phyloP scores from a whole-genome alignment of 2,329 filamentous ascomycete genomes.

The Beauveria rudraprayagi region DNA sequence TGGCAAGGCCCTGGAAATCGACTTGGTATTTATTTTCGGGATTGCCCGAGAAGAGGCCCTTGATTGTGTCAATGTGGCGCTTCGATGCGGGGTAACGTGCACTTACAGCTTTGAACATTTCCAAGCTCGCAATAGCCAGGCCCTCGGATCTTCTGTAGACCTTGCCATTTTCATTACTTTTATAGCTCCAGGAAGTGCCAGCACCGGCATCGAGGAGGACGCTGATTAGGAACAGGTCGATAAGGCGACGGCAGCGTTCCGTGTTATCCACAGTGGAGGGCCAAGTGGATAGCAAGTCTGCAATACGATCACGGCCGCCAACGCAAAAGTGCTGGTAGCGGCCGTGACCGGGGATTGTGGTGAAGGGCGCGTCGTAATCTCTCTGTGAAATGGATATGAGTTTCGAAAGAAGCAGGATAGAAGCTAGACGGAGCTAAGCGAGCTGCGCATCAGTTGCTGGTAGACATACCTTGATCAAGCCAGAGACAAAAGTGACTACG shows the following conservation, averaged over 20 bases:
- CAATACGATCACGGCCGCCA: constrained; percentile 66
- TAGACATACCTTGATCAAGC: constrained; percentile 76
- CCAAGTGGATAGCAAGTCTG: constrained; percentile 63
- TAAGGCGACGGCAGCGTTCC: constrained; percentile 65
- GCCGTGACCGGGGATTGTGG: constrained; percentile 73
- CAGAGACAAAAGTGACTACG: constrained; percentile 80
- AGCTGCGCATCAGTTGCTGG: not conserved
- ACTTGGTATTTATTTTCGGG: constrained; percentile 77
- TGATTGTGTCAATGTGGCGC: constrained; percentile 13
- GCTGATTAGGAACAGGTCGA: constrained; percentile 72
- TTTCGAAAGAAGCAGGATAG: not conserved
- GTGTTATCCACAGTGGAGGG: constrained; percentile 59
- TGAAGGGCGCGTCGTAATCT: constrained; percentile 48
- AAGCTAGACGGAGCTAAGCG: not conserved
- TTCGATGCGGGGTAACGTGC: not conserved
- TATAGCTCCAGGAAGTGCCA: constrained; percentile 86
- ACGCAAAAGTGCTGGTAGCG: constrained; percentile 78
- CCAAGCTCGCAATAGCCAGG: constrained; percentile 64
- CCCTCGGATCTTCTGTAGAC: constrained; percentile 82
- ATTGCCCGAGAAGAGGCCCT: constrained; percentile 81
- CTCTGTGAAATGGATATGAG: constrained; percentile 27
- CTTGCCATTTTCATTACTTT: constrained; percentile 78
- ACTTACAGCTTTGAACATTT: constrained; percentile 80
- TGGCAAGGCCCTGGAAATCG: constrained; percentile 71
- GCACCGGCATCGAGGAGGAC: constrained; percentile 83